phyloP scores from a whole-genome alignment of 2,329 filamentous ascomycete species.

The Cladophialophora chaetospira region DNA sequence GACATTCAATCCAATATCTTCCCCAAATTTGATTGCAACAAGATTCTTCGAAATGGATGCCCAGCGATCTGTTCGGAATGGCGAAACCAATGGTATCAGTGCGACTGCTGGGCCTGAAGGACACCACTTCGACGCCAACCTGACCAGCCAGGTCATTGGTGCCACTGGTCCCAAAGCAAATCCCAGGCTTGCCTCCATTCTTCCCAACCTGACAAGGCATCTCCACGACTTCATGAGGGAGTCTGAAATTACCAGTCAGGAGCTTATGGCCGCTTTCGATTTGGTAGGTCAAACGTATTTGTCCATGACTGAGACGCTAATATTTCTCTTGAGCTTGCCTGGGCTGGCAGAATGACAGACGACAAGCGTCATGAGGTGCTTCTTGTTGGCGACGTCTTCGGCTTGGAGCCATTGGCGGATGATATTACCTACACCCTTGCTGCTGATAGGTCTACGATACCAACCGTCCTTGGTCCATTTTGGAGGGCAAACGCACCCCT shows the following conservation, averaged over 20 bases:
- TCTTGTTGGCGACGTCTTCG: slow-evolving; percentile 60
- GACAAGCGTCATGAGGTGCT: slow-evolving; percentile 74
- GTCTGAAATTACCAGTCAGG: slow-evolving; percentile 59
- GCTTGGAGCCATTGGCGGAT: not conserved
- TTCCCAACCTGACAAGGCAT: slow-evolving; percentile 54
- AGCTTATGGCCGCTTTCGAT: slow-evolving; percentile 55
- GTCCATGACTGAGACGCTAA: slow-evolving; percentile 61
- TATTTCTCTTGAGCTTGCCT: slow-evolving; percentile 58
- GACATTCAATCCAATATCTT: too few relatives aligned
- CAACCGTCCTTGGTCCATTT: slow-evolving; percentile 82
- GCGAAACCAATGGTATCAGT: too few relatives aligned
- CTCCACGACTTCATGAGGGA: slow-evolving; percentile 62
- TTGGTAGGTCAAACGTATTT: slow-evolving; percentile 42
- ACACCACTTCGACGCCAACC: not conserved
- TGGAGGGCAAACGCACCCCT: slow-evolving; percentile 52
- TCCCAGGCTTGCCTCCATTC: slow-evolving; percentile 65
- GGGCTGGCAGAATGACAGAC: slow-evolving; percentile 70
- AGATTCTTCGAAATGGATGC: too few relatives aligned
- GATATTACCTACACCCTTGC: not conserved
- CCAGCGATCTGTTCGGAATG: too few relatives aligned
- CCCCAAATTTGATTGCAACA: too few relatives aligned
- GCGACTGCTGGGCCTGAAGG: too few relatives aligned
- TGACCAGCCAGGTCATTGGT: not conserved
- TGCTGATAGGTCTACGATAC: slow-evolving; percentile 52
- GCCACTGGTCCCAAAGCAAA: slow-evolving; percentile 65